These are phyloP conservation scores for Hamigera avellanea DNA, from an alignment of 495 filamentous ascomycete genomes.

Conservation along the genomic window DNA sequence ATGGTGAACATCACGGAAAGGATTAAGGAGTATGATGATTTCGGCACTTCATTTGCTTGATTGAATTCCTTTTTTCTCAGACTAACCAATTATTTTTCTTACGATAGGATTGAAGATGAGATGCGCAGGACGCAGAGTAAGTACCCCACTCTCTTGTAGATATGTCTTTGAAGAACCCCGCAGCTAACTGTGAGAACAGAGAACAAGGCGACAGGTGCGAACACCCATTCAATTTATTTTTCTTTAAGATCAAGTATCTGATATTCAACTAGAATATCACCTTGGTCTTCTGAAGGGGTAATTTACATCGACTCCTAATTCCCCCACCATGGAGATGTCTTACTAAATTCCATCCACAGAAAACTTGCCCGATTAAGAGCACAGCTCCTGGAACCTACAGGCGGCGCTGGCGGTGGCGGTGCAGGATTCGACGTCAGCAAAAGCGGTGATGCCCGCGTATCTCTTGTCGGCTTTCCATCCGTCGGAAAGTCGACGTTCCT, in stretches of 20 bases:
- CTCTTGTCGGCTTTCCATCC: constrained; percentile 94
- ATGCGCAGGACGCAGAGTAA: constrained; percentile 97
- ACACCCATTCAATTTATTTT: constrained; percentile 1
- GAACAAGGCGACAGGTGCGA: constrained; percentile 96
- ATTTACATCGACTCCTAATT: neutral
- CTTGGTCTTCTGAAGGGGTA: constrained; percentile 96
- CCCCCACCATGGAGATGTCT: neutral
- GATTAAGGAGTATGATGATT: constrained; percentile 79
- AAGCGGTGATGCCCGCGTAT: constrained; percentile 92
- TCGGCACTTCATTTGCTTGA: constrained; percentile 4
- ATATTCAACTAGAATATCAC: constrained; percentile 71
- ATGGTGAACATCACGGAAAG: constrained; percentile 99
- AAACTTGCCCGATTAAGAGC: constrained; percentile 94
- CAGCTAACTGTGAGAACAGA: constrained; percentile 49
- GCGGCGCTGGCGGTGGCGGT: constrained; percentile 64
- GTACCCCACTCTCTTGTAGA: constrained; percentile 3
- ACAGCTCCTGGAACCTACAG: constrained; percentile 85
- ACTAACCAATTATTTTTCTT: constrained; percentile 2
- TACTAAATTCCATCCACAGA: constrained; percentile 31
- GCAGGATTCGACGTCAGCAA: constrained; percentile 95
- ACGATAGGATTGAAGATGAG: constrained; percentile 91
- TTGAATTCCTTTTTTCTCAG: too few relatives aligned
- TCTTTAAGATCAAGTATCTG: constrained; percentile 5
- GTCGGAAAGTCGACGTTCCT: constrained; percentile 98
- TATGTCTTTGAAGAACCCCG: constrained; percentile 13